These are phyloP conservation scores for Trichoderma asperelloides DNA, from an alignment of 495 filamentous ascomycete genomes.

Conservation along the genomic window DNA sequence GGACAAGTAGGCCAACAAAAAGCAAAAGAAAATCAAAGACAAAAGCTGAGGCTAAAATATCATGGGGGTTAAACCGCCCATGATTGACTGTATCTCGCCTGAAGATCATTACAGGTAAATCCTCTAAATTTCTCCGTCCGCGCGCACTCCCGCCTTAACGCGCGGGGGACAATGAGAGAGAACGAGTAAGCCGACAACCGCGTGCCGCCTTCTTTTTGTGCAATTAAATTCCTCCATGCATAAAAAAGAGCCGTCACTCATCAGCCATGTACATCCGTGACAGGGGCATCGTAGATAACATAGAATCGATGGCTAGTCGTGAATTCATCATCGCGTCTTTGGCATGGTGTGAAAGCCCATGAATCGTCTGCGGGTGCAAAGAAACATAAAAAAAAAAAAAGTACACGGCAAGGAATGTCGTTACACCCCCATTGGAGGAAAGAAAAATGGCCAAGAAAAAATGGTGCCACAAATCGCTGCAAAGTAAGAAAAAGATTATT, in stretches of 20 bases:
- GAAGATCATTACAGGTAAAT: constrained; percentile 13
- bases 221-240: constrained; percentile 22
- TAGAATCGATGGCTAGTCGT: constrained; percentile 19
- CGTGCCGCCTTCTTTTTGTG: constrained; percentile 3
- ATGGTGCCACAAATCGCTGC: constrained; percentile 8
- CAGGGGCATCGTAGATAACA: constrained; percentile 15
- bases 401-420: constrained; percentile 12
- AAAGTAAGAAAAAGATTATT: neutral
- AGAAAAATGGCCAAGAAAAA: neutral
- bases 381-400: constrained; percentile 13
- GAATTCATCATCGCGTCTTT: constrained; percentile 29
- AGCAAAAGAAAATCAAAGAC: constrained; percentile 11
- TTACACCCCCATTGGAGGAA: neutral
- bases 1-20: constrained; percentile 15
- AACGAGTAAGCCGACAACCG: neutral
- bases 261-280: constrained; percentile 31
- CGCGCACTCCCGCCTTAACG: constrained; percentile 2
- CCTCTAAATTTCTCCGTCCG: neutral
- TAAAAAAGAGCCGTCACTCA: constrained; percentile 18
- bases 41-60: constrained; percentile 9
- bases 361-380: constrained; percentile 29
- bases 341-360: constrained; percentile 22
- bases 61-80: constrained; percentile 11
- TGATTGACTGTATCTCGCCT: constrained; percentile 10
- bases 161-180: constrained; percentile 3